Evolutionary conservation across 1,284 basidiomycete genomes (phyloP).

Genomic region (Omphalotus olearius): DNA sequence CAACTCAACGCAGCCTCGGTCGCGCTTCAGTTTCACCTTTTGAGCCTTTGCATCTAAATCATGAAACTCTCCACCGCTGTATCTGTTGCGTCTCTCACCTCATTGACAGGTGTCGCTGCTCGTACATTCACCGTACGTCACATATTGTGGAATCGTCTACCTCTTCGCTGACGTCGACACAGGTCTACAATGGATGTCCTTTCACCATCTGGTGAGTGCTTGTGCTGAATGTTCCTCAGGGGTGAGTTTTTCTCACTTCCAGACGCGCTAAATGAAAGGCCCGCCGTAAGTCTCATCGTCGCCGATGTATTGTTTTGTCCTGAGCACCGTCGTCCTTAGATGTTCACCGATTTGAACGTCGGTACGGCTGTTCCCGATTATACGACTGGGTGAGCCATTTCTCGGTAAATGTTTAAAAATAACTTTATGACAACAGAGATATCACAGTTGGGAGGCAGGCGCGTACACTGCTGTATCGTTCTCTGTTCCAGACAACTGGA

Average conservation of each 20-base stretch:
- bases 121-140: slow-evolving; percentile 30
- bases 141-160: too few species aligned
- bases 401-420: neutral
- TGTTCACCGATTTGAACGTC: slow-evolving; percentile 38
- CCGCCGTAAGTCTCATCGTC: slow-evolving; percentile 25
- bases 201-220: slow-evolving; percentile 40
- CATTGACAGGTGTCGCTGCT: slow-evolving; percentile 26
- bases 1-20: neutral
- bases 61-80: slow-evolving; percentile 27
- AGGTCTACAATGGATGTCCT: slow-evolving; percentile 41
- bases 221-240: neutral
- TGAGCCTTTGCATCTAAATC: neutral
- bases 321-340: slow-evolving; percentile 18
- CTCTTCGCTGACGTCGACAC: neutral
- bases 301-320: neutral
- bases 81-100: slow-evolving; percentile 19
- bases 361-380: slow-evolving; percentile 29
- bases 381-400: slow-evolving; percentile 29
- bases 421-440: neutral
- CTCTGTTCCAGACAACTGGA: slow-evolving; percentile 44
- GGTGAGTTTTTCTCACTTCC: neutral
- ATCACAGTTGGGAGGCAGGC: slow-evolving; percentile 37
- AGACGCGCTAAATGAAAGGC: slow-evolving; percentile 24
- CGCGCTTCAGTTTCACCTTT: neutral
- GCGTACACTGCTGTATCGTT: slow-evolving; percentile 33